A percentile compares a stretch with the other conserved stretches of the same genome.
Evolutionary conservation across 768 basidiomycete genomes (phyloP).

Genomic region (Mycena chlorophos): DNA sequence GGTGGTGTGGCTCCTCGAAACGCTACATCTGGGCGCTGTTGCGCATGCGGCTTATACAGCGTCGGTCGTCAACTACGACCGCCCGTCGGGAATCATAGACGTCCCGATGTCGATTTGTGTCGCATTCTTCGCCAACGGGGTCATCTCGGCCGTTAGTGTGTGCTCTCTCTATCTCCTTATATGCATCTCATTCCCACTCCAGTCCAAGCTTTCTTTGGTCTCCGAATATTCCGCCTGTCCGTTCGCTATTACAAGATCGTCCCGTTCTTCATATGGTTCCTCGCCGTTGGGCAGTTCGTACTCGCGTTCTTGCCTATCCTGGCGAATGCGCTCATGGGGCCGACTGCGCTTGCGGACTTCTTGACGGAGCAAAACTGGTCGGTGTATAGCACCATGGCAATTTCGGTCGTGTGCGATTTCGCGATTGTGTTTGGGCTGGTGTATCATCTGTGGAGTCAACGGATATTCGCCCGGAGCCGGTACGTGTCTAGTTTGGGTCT

Average conservation of each 20-base stretch:
- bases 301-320: background rate
- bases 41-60: background rate
- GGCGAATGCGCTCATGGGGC: background rate
- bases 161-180: background rate
- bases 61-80: background rate
- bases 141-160: background rate
- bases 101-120: background rate
- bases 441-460: background rate
- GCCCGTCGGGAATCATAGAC: background rate
- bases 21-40: background rate
- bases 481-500: background rate
- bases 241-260: background rate
- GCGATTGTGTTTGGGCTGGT: background rate
- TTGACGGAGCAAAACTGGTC: background rate
- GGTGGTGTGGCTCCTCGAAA: background rate
- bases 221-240: background rate
- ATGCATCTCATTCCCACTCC: background rate
- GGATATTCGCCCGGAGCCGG: background rate
- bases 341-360: background rate
- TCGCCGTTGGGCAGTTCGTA: background rate
- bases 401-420: background rate
- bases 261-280: background rate
- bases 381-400: conserved; percentile 1
- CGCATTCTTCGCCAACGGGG: background rate
- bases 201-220: conserved; percentile 1